A percentile compares a stretch with the other conserved stretches of the same genome.
Conservation (phyloP, 176 grass and related monocot species). For the Canna indica region DNA sequence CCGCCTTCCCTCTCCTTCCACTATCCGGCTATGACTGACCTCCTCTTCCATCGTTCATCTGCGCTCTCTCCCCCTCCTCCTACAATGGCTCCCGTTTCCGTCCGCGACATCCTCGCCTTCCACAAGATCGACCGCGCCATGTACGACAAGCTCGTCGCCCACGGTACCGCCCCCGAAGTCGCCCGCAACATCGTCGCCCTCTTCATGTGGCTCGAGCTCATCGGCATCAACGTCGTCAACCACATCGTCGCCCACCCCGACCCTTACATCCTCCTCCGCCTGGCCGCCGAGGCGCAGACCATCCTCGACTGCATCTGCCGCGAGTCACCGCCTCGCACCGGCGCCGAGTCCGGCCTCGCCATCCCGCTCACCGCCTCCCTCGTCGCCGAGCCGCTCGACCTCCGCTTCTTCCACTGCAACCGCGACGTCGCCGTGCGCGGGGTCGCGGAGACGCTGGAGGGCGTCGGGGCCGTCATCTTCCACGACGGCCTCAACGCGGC, state of each 20-base stretch:
- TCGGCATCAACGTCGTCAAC: constrained; percentile 12
- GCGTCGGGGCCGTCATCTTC: constrained; percentile 38
- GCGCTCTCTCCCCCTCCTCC: not conserved
- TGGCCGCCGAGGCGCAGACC: constrained; percentile 28
- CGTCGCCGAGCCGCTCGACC: constrained; percentile 1
- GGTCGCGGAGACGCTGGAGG: constrained; percentile 23
- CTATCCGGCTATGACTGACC: not conserved
- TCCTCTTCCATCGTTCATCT: not conserved
- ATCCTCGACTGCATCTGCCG: constrained; percentile 32
- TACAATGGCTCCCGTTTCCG: constrained; percentile 24
- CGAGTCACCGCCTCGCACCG: not conserved
- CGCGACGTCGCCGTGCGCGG: constrained; percentile 28
- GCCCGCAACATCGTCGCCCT: constrained; percentile 44
- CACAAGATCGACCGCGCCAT: constrained; percentile 26
- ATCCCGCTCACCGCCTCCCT: constrained; percentile 37
- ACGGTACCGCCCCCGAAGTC: not conserved
- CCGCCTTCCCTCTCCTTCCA: not conserved
- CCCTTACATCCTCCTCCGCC: not conserved
- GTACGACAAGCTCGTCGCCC: constrained; percentile 28
- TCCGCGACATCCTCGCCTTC: constrained; percentile 38
- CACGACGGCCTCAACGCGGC: constrained; percentile 24
- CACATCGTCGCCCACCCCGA: not conserved
- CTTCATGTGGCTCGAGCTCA: constrained; percentile 41
- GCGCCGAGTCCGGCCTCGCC: not conserved
- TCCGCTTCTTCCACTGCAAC: constrained; percentile 40